Evolutionary conservation across 1,284 basidiomycete genomes (phyloP), one percentile per base, ranked within the genome.

Genomic region (Taiwanofungus camphoratus): DNA sequence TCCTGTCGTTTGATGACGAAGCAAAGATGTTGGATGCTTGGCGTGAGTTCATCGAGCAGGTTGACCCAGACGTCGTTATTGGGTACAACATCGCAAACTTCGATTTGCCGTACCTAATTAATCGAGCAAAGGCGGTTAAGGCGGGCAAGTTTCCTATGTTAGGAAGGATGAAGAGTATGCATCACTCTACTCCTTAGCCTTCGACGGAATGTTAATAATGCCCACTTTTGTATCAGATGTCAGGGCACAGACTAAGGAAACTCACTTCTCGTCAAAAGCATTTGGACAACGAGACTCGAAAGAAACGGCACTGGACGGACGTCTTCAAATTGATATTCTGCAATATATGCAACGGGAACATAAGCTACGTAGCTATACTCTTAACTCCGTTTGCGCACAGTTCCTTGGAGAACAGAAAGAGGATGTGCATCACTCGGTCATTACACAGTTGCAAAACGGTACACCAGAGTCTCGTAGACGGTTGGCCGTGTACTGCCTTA

Each of bases 261-360:
- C 93, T 0, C 93, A 97, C 61, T 97, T 97, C 64, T 94, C 91
- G 3, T 96, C 92, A 0, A 95, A 92, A 61, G 93, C 94, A 0
- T 96, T 92, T 56, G 94, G 93, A 15, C 89, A 92, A 53, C 86
- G 94, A 34, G 92, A 95, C 61, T 94, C 92, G 0, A 97, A 96
- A 59, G 91, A 93, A 38, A 93, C 93, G 0, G 69, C 73, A 8
- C 77, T 97, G 27, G 88, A 95, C 51, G 94, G 93, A 18, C 80
- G 93, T 15, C 69, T 97, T 6, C 93, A 97, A 62, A 80, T 97
- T 38, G 93, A 97, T 71, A 67, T 97, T 18, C 74, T 97, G 31
- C 92, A 96, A 56, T 92, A 91, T 60, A 97, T 97, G 90, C 93
- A 97, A 57, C 79, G 93, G 49, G 94, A 97, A 62, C 87, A 96